Percentiles rank a stretch among this genome's conserved stretches.
These are phyloP conservation scores for Pecoramyces ruminantium DNA, from an alignment of 192 early-diverging fungal genomes.

Conservation along the genomic window DNA sequence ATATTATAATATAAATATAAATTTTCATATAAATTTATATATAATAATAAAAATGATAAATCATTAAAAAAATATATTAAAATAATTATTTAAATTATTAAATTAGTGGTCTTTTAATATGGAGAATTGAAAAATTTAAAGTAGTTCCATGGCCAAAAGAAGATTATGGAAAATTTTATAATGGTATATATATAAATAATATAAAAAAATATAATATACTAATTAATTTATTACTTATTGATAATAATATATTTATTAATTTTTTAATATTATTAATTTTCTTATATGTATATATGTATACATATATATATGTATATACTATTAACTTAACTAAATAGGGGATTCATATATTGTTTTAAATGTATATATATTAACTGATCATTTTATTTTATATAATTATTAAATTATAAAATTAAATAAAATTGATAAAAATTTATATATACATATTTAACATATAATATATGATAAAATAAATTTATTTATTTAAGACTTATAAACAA, in stretches of 20 bases:
- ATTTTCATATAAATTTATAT: too few species aligned
- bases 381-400: neutral
- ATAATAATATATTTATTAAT: too few species aligned
- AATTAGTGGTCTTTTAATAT: constrained; percentile 42
- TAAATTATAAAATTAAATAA: neutral
- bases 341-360: constrained; percentile 64
- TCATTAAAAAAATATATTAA: too few species aligned
- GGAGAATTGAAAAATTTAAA: constrained; percentile 65
- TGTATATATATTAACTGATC: constrained; percentile 19
- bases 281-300: too few species aligned
- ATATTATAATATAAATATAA: too few species aligned
- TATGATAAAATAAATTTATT: neutral
- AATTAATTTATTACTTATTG: too few species aligned
- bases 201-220: too few species aligned
- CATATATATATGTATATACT: too few species aligned
- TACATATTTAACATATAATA: neutral
- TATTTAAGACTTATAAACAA: constrained; percentile 21
- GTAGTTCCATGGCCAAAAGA: constrained; percentile 43
- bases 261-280: too few species aligned
- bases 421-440: too few species aligned
- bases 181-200: constrained; percentile 10
- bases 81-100: too few species aligned
- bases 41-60: too few species aligned
- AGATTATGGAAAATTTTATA: constrained; percentile 47
- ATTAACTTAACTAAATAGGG: constrained; percentile 8